A percentile compares a stretch with the other conserved stretches of the same genome.
Conservation (phyloP, 768 basidiomycete species). For the Leccinum arenicola region DNA sequence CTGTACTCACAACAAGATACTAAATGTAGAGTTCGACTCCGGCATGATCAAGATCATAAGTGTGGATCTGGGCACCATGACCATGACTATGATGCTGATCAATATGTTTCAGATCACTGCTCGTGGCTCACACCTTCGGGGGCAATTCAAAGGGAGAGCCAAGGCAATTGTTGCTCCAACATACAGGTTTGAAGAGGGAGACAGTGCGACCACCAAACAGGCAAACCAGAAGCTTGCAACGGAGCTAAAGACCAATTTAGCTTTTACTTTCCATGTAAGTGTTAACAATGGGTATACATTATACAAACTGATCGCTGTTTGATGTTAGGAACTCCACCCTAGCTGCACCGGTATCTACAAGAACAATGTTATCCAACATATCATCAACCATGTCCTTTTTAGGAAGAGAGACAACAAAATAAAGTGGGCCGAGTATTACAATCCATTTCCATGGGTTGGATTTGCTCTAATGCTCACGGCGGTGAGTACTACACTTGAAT, state of each 20-base stretch:
- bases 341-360: background rate
- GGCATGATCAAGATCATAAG: background rate
- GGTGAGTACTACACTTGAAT: background rate
- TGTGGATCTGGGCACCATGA: too few species aligned
- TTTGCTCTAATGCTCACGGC: background rate
- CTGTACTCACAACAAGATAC: background rate
- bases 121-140: background rate
- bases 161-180: background rate
- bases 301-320: background rate
- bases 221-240: background rate
- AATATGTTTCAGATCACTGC: background rate
- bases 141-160: background rate
- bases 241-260: background rate
- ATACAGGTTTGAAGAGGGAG: background rate
- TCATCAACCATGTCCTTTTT: background rate
- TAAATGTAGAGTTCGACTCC: background rate
- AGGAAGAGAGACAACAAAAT: background rate
- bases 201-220: background rate
- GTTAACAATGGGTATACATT: background rate
- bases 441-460: background rate
- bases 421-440: background rate
- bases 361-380: background rate
- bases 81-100: background rate
- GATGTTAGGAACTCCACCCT: background rate
- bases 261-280: background rate